These are phyloP conservation scores for Blastobotrys muscicola DNA, from an alignment of 805 yeast species.

Conservation along the genomic window DNA sequence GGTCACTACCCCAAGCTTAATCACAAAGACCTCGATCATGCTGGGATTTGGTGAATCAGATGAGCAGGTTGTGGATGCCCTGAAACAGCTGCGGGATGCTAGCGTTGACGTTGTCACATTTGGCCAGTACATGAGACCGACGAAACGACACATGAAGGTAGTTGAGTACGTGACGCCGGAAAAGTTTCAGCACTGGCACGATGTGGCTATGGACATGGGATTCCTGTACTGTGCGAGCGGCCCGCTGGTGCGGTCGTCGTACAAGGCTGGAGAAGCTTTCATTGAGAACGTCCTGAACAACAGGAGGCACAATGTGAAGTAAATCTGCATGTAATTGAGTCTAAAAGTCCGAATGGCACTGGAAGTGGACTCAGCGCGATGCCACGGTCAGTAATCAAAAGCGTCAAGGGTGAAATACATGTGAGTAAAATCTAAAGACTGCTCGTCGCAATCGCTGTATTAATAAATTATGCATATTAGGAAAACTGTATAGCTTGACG, in stretches of 20 bases:
- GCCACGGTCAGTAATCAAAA: no score
- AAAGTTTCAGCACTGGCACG: constrained; percentile 89
- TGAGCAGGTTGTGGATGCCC: constrained; percentile 69
- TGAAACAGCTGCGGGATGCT: constrained; percentile 64
- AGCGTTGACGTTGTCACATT: constrained; percentile 92
- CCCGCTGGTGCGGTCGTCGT: constrained; percentile 91
- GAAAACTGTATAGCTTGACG: no score
- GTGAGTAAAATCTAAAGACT: no score
- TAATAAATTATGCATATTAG: no score
- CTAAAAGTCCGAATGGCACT: neutral
- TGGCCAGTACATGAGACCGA: constrained; percentile 99
- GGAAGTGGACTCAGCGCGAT: no score
- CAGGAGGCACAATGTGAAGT: constrained; percentile 31
- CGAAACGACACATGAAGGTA: constrained; percentile 97
- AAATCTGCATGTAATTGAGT: neutral
- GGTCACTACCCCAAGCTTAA: constrained; percentile 55
- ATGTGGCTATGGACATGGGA: constrained; percentile 75
- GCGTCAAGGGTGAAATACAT: no score
- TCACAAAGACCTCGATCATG: constrained; percentile 94
- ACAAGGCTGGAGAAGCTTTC: constrained; percentile 97
- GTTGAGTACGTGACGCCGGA: constrained; percentile 92
- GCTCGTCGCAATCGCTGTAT: no score
- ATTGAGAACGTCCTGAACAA: constrained; percentile 86
- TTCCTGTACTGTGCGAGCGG: constrained; percentile 96
- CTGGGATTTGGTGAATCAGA: constrained; percentile 95